phyloP scores from a whole-genome alignment of 495 filamentous ascomycete species.

The Penicillium taxi region DNA sequence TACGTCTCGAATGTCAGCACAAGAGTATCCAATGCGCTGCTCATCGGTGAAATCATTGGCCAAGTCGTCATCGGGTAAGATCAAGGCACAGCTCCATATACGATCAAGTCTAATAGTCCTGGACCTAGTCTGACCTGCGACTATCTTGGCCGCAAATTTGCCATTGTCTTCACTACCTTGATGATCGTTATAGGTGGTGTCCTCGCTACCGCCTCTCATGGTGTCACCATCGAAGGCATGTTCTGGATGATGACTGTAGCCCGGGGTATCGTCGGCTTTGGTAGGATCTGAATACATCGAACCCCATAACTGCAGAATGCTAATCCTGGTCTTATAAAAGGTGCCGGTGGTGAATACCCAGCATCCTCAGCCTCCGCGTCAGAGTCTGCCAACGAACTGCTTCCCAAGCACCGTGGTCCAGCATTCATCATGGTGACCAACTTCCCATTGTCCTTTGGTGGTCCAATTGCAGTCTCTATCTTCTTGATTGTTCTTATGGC shows the following conservation, averaged over 20 bases:
- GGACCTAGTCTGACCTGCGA: slow-evolving; percentile 38
- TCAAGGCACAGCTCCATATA: background rate
- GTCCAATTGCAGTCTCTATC: slow-evolving; percentile 40
- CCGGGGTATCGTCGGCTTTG: slow-evolving; percentile 42
- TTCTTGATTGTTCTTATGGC: slow-evolving; percentile 42
- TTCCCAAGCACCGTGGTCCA: slow-evolving; percentile 36
- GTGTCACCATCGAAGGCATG: slow-evolving; percentile 40
- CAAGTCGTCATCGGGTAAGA: slow-evolving; percentile 39
- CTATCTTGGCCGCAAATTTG: slow-evolving; percentile 45
- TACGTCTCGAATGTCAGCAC: slow-evolving; percentile 40
- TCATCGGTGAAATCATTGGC: slow-evolving; percentile 48
- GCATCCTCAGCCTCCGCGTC: slow-evolving; percentile 38
- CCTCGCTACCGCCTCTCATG: slow-evolving; percentile 42
- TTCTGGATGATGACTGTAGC: slow-evolving; percentile 49
- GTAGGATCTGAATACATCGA: slow-evolving; percentile 13
- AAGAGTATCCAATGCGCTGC: slow-evolving; percentile 45
- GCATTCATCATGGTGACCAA: slow-evolving; percentile 50
- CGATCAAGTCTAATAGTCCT: background rate
- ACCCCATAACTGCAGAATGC: background rate
- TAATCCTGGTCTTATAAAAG: slow-evolving; percentile 4
- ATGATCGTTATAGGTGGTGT: slow-evolving; percentile 48
- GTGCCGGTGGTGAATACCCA: slow-evolving; percentile 40
- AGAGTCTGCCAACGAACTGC: slow-evolving; percentile 44
- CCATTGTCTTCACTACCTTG: slow-evolving; percentile 42
- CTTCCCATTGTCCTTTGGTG: slow-evolving; percentile 42